phyloP scores from a whole-genome alignment of 768 basidiomycete genomes.

The Neoboletus magnificus region DNA sequence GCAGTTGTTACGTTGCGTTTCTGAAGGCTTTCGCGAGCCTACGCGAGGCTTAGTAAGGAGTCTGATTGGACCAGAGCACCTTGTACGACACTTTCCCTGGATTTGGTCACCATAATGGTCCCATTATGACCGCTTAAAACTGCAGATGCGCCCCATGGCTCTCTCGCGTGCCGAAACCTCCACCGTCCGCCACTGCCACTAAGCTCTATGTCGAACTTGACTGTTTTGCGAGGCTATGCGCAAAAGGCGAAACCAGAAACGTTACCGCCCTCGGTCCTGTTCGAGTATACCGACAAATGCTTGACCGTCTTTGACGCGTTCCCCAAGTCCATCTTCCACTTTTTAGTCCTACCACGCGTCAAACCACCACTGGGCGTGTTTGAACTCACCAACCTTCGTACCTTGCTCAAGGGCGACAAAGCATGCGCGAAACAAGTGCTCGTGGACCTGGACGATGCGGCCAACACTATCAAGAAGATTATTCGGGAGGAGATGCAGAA shows the following conservation, averaged over 20 bases:
- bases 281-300: conserved; percentile 50
- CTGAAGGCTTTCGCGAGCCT: too few species aligned
- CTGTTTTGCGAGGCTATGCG: conserved; percentile 62
- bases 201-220: conserved; percentile 40
- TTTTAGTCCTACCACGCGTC: conserved; percentile 74
- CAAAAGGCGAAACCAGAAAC: conserved; percentile 41
- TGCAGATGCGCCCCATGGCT: not conserved
- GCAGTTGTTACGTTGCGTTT: too few species aligned
- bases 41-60: too few species aligned
- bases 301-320: conserved; percentile 72
- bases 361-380: conserved; percentile 28
- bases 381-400: conserved; percentile 52
- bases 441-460: conserved; percentile 50
- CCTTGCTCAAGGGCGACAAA: conserved; percentile 55
- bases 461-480: conserved; percentile 50
- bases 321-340: conserved; percentile 86
- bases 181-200: not conserved
- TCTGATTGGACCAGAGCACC: too few species aligned
- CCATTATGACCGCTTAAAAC: too few species aligned
- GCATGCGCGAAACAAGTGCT: conserved; percentile 54
- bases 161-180: conserved; percentile 1
- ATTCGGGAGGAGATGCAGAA: conserved; percentile 79
- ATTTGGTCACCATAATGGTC: too few species aligned
- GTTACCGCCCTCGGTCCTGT: conserved; percentile 59
- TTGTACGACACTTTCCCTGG: too few species aligned